Conservation (phyloP, 192 early-diverging fungal species). For the Entrophospora sp. region DNA sequence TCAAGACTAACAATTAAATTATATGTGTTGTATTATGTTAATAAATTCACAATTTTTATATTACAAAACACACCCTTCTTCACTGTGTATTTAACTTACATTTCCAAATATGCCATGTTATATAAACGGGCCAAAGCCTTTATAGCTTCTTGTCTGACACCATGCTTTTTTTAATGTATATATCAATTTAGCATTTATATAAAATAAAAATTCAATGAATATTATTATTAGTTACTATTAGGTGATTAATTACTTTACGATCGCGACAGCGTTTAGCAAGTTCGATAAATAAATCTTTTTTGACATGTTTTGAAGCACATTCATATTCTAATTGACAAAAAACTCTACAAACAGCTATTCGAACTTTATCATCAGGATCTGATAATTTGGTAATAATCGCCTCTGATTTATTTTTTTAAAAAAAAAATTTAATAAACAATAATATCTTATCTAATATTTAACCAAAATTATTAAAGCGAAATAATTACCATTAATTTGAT, state of each 20-base stretch:
- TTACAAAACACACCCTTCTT: neutral
- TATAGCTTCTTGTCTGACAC: constrained; percentile 65
- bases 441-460: neutral
- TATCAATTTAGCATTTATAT: neutral
- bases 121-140: constrained; percentile 60
- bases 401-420: constrained; percentile 34
- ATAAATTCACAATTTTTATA: neutral
- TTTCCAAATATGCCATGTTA: constrained; percentile 57
- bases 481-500: constrained; percentile 63
- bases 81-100: constrained; percentile 41
- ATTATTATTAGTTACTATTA: neutral
- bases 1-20: constrained; percentile 14
- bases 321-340: constrained; percentile 60
- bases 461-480: neutral
- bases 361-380: constrained; percentile 91
- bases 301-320: constrained; percentile 41
- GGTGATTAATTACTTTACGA: constrained; percentile 56
- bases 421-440: no score
- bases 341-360: constrained; percentile 57
- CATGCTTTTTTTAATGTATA: constrained; percentile 26
- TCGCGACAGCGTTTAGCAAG: constrained; percentile 77
- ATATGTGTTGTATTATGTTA: neutral
- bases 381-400: constrained; percentile 55
- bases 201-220: no score
- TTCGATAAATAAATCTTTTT: constrained; percentile 45